Conservation (phyloP, 345 rosid genomes). For the Reutealis trisperma region DNA sequence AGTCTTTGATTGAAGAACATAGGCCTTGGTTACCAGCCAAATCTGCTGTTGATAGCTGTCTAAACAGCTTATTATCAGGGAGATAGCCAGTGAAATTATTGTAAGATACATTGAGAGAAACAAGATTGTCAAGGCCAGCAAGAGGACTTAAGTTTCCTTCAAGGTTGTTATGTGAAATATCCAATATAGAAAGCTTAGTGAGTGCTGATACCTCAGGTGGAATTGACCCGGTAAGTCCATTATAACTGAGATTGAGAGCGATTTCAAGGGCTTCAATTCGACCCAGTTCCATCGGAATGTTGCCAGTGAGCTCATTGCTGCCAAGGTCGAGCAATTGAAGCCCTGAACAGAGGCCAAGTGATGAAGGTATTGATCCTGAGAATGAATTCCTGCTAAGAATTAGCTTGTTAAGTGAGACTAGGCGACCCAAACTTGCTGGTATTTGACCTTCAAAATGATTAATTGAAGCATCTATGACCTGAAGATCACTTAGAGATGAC, state of each 20-base stretch:
- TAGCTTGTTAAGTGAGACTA: constrained; percentile 66
- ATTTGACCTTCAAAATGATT: constrained; percentile 63
- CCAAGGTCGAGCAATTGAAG: constrained; percentile 90
- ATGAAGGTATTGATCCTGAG: constrained; percentile 70
- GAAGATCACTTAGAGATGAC: constrained; percentile 65
- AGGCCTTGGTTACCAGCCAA: constrained; percentile 64
- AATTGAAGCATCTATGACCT: constrained; percentile 70
- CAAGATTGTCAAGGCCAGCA: constrained; percentile 70
- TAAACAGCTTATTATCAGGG: constrained; percentile 82
- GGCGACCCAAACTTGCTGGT: constrained; percentile 73
- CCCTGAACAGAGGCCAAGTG: constrained; percentile 70
- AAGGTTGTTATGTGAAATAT: constrained; percentile 81
- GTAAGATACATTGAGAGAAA: constrained; percentile 75
- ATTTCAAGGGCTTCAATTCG: constrained; percentile 78
- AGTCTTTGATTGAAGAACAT: constrained; percentile 60
- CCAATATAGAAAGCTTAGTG: constrained; percentile 76
- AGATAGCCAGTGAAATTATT: constrained; percentile 85
- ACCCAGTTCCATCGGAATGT: constrained; percentile 70
- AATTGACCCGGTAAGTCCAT: constrained; percentile 69
- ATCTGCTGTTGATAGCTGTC: constrained; percentile 56
- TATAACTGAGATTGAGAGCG: constrained; percentile 84
- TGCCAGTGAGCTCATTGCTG: constrained; percentile 69
- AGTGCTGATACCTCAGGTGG: constrained; percentile 72
- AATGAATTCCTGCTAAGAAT: constrained; percentile 60
- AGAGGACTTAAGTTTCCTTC: constrained; percentile 62